Conservation (phyloP, 306 rosid genomes). For the Dalbergia cochinchinensis region DNA sequence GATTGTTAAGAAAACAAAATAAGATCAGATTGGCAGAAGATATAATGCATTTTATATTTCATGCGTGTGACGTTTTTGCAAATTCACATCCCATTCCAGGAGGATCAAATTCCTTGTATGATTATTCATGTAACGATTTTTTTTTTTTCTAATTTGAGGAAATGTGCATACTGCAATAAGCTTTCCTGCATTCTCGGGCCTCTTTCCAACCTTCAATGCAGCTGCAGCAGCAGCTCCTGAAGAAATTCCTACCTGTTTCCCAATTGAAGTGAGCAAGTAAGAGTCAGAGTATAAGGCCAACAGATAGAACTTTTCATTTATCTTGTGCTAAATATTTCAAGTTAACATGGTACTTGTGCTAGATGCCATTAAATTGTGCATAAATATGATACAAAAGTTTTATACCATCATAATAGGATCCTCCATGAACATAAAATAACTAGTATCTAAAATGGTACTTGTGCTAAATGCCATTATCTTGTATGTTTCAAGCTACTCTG, state of each 20-base stretch:
- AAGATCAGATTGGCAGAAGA: conserved; percentile 34
- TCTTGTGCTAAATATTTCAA: too few species aligned
- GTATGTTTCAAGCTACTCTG: conserved; percentile 23
- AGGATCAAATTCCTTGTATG: conserved; percentile 27
- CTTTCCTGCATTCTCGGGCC: conserved; percentile 96
- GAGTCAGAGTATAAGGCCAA: conserved; percentile 33
- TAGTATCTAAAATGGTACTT: neutral
- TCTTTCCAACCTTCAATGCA: conserved; percentile 87
- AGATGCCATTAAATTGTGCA: conserved; percentile 16
- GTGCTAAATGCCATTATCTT: conserved; percentile 18
- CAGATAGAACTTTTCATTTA: conserved; percentile 25
- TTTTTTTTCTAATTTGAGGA: conserved; percentile 1
- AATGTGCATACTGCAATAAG: conserved; percentile 74
- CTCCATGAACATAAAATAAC: conserved; percentile 3
- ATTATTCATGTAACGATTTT: conserved; percentile 8
- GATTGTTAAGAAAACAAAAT: conserved; percentile 12
- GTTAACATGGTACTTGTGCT: neutral
- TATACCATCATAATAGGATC: conserved; percentile 26
- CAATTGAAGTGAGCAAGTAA: conserved; percentile 48
- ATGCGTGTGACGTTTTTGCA: neutral
- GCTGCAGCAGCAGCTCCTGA: conserved; percentile 99
- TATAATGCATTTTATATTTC: neutral
- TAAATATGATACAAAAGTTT: conserved; percentile 9
- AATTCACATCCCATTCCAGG: conserved; percentile 23
- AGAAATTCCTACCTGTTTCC: conserved; percentile 90